phyloP scores from a whole-genome alignment of 2,329 filamentous ascomycete genomes.

The Cladorrhinum sp. region DNA sequence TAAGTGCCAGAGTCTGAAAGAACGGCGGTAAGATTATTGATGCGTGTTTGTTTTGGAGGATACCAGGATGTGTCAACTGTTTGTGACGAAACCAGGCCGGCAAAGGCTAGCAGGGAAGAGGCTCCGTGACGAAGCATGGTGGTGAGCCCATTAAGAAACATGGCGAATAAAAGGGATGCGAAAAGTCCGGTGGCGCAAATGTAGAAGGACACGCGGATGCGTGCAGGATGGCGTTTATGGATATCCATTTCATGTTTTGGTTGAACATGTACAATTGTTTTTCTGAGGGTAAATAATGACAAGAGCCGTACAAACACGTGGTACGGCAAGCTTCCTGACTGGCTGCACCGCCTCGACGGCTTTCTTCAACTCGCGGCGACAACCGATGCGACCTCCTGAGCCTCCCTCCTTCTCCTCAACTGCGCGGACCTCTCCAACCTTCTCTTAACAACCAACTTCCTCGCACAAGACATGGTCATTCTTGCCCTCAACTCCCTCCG shows the following conservation, averaged over 20 bases:
- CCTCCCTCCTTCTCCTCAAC: neutral
- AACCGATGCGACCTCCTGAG: neutral
- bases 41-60: conserved; percentile 3
- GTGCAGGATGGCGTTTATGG: neutral
- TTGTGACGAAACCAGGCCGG: neutral
- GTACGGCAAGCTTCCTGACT: neutral
- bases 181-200: neutral
- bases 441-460: neutral
- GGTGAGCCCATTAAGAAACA: neutral
- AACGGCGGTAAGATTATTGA: conserved; percentile 17
- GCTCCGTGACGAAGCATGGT: neutral
- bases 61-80: conserved; percentile 3
- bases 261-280: too few relatives aligned
- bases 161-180: neutral
- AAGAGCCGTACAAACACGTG: too few relatives aligned
- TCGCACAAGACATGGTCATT: neutral
- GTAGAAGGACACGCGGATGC: neutral
- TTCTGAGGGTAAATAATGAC: too few relatives aligned
- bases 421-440: neutral
- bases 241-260: too few relatives aligned
- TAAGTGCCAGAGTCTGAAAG: conserved; percentile 55
- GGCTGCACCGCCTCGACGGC: neutral
- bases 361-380: neutral
- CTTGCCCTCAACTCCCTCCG: neutral
- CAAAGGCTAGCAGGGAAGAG: neutral